A percentile compares a stretch with the other conserved stretches of the same genome.
Evolutionary conservation across 768 basidiomycete genomes (phyloP).

Genomic region (Cystofilobasidium macerans): DNA sequence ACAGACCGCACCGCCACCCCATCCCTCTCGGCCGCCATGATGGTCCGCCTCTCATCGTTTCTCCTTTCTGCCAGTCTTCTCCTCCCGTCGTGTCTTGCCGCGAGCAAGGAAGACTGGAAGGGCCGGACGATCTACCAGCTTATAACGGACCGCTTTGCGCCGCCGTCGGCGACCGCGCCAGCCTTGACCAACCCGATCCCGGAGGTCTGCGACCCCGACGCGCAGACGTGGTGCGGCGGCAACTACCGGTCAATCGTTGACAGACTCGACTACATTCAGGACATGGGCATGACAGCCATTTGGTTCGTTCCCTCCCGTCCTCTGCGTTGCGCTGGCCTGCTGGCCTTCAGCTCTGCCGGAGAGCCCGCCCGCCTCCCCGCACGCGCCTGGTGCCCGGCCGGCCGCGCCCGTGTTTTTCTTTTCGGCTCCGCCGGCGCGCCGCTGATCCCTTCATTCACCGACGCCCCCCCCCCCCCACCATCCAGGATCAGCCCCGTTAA

Average conservation of each 20-base stretch:
- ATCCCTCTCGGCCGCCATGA: neutral
- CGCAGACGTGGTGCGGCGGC: slow-evolving; percentile 71
- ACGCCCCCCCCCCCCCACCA: neutral
- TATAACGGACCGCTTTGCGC: slow-evolving; percentile 66
- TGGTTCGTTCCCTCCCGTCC: slow-evolving; percentile 46
- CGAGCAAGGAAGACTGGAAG: slow-evolving; percentile 63
- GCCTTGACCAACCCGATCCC: slow-evolving; percentile 40
- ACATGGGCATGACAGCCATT: slow-evolving; percentile 71
- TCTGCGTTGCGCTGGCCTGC: neutral
- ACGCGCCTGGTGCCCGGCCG: too few species aligned
- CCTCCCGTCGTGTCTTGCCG: slow-evolving; percentile 37
- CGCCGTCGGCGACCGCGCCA: slow-evolving; percentile 46
- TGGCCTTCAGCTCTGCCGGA: neutral
- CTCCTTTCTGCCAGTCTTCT: neutral
- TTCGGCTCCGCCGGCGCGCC: neutral
- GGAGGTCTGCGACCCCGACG: slow-evolving; percentile 46
- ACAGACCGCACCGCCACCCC: neutral
- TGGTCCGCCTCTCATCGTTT: neutral
- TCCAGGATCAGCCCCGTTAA: slow-evolving; percentile 10
- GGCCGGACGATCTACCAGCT: slow-evolving; percentile 72
- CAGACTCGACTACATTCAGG: slow-evolving; percentile 74
- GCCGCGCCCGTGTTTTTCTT: neutral
- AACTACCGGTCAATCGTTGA: slow-evolving; percentile 61
- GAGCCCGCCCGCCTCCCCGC: neutral
- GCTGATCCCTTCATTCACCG: neutral